Percentiles rank a stretch among this genome's conserved stretches.
Conservation (phyloP, 2,329 filamentous ascomycete species). For the Apiospora arundinis region DNA sequence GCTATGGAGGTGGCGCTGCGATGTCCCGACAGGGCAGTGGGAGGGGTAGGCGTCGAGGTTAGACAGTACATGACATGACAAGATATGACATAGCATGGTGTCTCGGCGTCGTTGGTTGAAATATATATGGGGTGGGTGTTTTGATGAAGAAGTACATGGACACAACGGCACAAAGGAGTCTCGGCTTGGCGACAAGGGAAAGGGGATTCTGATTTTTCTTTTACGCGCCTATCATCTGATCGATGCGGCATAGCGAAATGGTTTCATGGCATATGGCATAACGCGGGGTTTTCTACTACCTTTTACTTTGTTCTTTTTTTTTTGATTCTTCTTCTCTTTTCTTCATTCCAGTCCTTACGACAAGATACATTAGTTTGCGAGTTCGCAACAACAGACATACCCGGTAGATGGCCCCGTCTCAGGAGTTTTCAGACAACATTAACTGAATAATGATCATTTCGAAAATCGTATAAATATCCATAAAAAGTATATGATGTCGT, state of each 20-base stretch:
- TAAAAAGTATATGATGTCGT: background rate
- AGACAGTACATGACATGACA: background rate
- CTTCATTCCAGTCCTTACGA: background rate
- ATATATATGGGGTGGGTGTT: background rate
- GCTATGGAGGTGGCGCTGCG: conserved; percentile 59
- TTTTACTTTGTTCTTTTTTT: too few relatives aligned
- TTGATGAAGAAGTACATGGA: background rate
- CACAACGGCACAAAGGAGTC: conserved; percentile 9
- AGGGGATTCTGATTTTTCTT: conserved; percentile 10
- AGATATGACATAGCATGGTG: background rate
- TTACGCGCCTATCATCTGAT: conserved; percentile 10
- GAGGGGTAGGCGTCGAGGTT: conserved; percentile 25
- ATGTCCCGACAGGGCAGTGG: conserved; percentile 63
- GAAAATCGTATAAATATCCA: background rate
- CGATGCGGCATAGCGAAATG: conserved; percentile 16
- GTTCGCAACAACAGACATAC: conserved; percentile 12
- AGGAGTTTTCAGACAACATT: background rate
- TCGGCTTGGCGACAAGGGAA: background rate
- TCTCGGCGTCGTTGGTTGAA: background rate
- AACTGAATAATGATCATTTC: background rate
- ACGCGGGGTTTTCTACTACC: background rate
- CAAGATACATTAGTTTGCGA: background rate
- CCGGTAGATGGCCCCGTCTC: background rate
- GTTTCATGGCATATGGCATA: conserved; percentile 11
- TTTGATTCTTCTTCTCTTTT: background rate